Conservation (phyloP, 345 rosid species). For the Isatis tinctoria region DNA sequence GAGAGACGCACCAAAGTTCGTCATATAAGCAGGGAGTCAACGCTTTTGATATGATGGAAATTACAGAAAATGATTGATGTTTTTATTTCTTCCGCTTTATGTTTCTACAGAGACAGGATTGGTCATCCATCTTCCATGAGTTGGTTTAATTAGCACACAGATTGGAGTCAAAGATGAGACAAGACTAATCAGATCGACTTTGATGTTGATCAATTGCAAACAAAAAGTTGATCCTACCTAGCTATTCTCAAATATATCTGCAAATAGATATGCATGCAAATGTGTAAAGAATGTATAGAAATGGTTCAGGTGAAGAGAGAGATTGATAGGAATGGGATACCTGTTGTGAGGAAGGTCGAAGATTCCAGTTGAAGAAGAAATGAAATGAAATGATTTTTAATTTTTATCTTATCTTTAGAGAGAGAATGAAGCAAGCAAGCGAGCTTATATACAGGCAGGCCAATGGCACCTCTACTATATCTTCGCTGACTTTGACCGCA, state of each 20-base stretch:
- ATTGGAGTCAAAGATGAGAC: not conserved
- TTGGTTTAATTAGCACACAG: not conserved
- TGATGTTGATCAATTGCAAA: not conserved
- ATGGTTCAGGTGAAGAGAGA: not conserved
- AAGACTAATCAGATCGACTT: not conserved
- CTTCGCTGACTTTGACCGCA: slow-evolving; percentile 24
- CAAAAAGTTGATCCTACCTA: not conserved
- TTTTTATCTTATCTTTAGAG: not conserved
- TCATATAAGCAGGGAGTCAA: slow-evolving; percentile 7
- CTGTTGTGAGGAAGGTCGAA: not conserved
- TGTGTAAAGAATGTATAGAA: not conserved
- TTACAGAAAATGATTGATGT: not conserved
- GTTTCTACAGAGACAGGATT: not conserved
- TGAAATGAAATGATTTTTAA: not conserved
- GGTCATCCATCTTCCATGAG: not conserved
- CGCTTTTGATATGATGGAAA: not conserved
- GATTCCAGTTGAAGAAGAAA: slow-evolving; percentile 3
- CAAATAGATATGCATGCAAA: not conserved
- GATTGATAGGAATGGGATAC: not conserved
- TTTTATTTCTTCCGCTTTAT: not conserved
- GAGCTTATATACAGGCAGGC: not conserved
- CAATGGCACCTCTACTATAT: not conserved
- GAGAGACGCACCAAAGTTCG: not conserved
- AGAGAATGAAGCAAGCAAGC: not conserved
- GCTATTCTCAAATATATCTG: not conserved